These are phyloP conservation scores for Sicyos baderoa DNA, from an alignment of 306 rosid genomes.

Conservation along the genomic window DNA sequence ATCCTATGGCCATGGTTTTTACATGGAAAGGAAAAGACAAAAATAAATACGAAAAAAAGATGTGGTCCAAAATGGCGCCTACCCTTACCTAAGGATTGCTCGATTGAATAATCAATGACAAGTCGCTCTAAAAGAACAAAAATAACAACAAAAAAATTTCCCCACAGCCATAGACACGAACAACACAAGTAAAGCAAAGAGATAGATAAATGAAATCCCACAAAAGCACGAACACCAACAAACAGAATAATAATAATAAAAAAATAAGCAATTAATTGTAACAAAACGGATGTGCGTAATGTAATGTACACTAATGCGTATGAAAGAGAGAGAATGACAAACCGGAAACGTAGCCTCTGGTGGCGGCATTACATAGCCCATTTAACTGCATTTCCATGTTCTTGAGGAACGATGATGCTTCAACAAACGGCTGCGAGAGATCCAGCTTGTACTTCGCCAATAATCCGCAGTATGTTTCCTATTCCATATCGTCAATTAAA, in stretches of 20 bases:
- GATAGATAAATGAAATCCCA: background rate
- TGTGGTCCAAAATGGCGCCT: too few relatives aligned
- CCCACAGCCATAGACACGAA: background rate
- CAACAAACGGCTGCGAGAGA: conserved; percentile 47
- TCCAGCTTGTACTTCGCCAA: conserved; percentile 55
- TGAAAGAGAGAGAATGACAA: conserved; percentile 23
- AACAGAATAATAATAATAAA: too few relatives aligned
- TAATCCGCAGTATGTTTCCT: conserved; percentile 52
- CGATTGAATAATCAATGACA: background rate
- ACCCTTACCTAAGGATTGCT: too few relatives aligned
- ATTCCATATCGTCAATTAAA: background rate
- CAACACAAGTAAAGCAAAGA: background rate
- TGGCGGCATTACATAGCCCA: conserved; percentile 29
- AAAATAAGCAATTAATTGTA: background rate
- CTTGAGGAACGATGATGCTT: conserved; percentile 56
- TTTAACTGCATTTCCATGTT: conserved; percentile 58
- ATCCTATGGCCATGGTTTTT: background rate
- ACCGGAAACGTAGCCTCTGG: conserved; percentile 36
- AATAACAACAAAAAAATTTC: background rate
- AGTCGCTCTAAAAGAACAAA: too few relatives aligned
- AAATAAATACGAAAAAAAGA: background rate
- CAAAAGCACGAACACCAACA: background rate
- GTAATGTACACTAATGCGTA: too few relatives aligned
- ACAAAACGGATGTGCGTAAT: background rate
- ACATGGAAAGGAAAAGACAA: background rate